Conservation (phyloP, 495 filamentous ascomycete species). For the Aspergillus asperescens region DNA sequence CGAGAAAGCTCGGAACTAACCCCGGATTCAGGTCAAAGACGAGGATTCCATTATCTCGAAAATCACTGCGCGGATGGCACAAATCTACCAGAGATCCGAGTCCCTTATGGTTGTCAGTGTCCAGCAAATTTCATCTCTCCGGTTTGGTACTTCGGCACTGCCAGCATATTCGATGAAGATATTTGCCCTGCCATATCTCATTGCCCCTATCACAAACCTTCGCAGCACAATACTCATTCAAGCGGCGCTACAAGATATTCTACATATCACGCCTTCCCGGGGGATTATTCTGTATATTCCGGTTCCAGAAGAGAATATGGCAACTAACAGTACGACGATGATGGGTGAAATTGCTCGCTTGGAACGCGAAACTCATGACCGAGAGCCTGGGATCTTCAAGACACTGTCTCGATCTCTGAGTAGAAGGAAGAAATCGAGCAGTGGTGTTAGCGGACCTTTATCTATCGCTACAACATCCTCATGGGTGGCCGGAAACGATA, state of each 20-base stretch:
- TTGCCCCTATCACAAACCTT: constrained; percentile 74
- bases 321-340: constrained; percentile 62
- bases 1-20: background rate
- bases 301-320: constrained; percentile 63
- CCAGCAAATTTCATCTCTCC: constrained; percentile 66
- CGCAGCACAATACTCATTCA: constrained; percentile 75
- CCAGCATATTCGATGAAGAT: constrained; percentile 79
- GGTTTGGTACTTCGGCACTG: constrained; percentile 68
- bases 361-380: constrained; percentile 38
- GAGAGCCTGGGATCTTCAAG: constrained; percentile 29
- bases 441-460: constrained; percentile 24
- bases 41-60: constrained; percentile 54
- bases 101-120: constrained; percentile 67
- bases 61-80: constrained; percentile 63
- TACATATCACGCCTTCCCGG: constrained; percentile 57
- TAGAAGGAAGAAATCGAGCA: constrained; percentile 31
- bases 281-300: constrained; percentile 69
- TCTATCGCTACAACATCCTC: constrained; percentile 23
- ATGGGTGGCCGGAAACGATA: constrained; percentile 10
- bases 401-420: constrained; percentile 35
- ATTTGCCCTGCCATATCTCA: constrained; percentile 58
- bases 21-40: constrained; percentile 28
- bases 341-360: constrained; percentile 61
- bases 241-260: constrained; percentile 57
- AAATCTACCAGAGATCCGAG: constrained; percentile 66